Conservation (phyloP, 345 rosid genomes). For the Aquilaria sinensis region DNA sequence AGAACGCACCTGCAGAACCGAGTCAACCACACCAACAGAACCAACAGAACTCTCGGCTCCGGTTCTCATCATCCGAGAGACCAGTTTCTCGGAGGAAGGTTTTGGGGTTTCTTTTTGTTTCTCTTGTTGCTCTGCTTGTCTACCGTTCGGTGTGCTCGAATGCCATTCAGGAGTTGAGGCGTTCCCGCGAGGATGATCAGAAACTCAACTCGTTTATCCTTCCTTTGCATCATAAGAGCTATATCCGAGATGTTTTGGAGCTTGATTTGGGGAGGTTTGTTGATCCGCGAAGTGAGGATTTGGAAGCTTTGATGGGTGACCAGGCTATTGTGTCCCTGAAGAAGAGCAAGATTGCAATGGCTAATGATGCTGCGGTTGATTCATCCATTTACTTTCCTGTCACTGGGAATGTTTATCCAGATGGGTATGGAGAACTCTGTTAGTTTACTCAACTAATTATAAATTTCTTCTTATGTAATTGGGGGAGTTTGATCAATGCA, state of each 20-base stretch:
- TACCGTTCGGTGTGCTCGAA: slow-evolving; percentile 37
- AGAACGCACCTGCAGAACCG: slow-evolving; percentile 4
- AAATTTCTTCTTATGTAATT: neutral
- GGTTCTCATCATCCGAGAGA: slow-evolving; percentile 30
- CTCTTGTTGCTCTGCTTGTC: slow-evolving; percentile 46
- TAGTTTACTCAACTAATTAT: slow-evolving; percentile 4
- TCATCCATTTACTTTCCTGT: slow-evolving; percentile 67
- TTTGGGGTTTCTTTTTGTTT: slow-evolving; percentile 39
- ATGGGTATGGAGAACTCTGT: slow-evolving; percentile 52
- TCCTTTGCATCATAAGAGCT: slow-evolving; percentile 63
- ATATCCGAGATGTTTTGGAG: slow-evolving; percentile 30
- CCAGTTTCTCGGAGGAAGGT: slow-evolving; percentile 30
- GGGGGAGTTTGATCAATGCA: no score
- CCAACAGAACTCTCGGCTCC: slow-evolving; percentile 25
- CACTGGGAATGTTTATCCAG: slow-evolving; percentile 73
- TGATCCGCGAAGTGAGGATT: slow-evolving; percentile 21
- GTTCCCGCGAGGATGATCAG: slow-evolving; percentile 35
- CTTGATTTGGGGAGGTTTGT: slow-evolving; percentile 44
- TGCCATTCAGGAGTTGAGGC: slow-evolving; percentile 33
- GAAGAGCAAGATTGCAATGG: slow-evolving; percentile 25
- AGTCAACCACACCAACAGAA: slow-evolving; percentile 16
- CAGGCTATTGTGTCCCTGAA: slow-evolving; percentile 20
- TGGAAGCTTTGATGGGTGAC: slow-evolving; percentile 25
- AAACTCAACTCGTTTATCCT: slow-evolving; percentile 51
- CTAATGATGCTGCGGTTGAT: slow-evolving; percentile 33